Percentiles rank a stretch among this genome's conserved stretches.
Conservation (phyloP, 306 rosid genomes). For the Vicia sativa region DNA sequence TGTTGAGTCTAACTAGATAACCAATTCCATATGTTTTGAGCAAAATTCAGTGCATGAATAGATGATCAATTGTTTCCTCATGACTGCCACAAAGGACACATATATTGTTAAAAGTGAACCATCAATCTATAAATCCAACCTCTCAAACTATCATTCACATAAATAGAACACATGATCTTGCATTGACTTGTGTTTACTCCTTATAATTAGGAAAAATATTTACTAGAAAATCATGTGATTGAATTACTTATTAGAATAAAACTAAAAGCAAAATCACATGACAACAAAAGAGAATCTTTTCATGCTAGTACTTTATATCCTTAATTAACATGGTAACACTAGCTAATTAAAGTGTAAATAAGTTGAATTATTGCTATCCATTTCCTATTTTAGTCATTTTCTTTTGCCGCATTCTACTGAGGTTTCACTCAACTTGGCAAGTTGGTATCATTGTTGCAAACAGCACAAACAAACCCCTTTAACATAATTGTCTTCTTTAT, state of each 20-base stretch:
- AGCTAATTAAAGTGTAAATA: conserved; percentile 35
- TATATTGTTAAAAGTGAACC: no score
- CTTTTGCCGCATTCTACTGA: conserved; percentile 24
- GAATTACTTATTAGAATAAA: neutral
- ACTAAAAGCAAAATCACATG: conserved; percentile 3
- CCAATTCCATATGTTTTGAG: no score
- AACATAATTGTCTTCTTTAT: neutral
- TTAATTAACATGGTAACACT: conserved; percentile 11
- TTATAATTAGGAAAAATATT: neutral
- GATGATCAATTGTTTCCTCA: no score
- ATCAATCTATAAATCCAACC: no score
- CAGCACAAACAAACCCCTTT: conserved; percentile 31
- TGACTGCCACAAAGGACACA: no score
- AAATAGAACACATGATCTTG: no score
- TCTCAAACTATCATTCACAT: no score
- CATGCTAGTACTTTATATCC: neutral
- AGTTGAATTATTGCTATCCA: conserved; percentile 31
- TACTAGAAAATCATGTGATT: neutral
- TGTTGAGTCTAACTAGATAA: no score
- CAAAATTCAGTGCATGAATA: no score
- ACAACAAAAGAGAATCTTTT: neutral
- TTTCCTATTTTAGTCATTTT: conserved; percentile 8
- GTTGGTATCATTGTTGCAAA: conserved; percentile 26
- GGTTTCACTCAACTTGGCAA: conserved; percentile 22
- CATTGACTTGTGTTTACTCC: neutral